These are phyloP conservation scores for Gossypium gossypioides DNA, from an alignment of 441 rosid genomes.

Conservation along the genomic window DNA sequence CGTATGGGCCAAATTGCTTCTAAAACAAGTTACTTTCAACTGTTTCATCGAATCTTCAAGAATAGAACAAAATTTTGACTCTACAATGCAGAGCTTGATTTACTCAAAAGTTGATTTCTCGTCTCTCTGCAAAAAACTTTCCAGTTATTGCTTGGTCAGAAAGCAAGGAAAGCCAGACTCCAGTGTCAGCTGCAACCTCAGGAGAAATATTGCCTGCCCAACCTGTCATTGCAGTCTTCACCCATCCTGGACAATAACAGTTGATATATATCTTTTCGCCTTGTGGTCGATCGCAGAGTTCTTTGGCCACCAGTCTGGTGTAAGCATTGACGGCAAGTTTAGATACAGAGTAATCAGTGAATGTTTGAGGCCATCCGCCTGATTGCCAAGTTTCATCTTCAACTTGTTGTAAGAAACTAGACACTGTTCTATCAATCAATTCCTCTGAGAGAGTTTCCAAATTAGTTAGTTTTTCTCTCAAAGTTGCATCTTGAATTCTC, in stretches of 20 bases:
- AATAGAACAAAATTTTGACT: neutral
- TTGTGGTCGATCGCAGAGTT: slow-evolving; percentile 40
- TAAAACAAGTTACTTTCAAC: neutral
- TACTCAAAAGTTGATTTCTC: slow-evolving; percentile 62
- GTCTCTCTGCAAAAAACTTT: slow-evolving; percentile 88
- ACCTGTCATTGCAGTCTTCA: slow-evolving; percentile 86
- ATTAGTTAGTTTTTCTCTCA: slow-evolving; percentile 52
- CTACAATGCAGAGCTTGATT: neutral
- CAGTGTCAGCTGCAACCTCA: slow-evolving; percentile 83
- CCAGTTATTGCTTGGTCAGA: slow-evolving; percentile 57
- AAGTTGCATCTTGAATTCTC: slow-evolving; percentile 49
- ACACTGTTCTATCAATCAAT: slow-evolving; percentile 44
- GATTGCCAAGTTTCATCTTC: slow-evolving; percentile 59
- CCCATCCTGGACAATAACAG: slow-evolving; percentile 96
- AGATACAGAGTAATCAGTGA: slow-evolving; percentile 77
- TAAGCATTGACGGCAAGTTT: slow-evolving; percentile 77
- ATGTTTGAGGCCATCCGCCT: slow-evolving; percentile 81
- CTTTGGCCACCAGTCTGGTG: slow-evolving; percentile 59
- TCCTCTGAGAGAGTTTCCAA: slow-evolving; percentile 55
- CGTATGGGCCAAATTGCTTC: neutral
- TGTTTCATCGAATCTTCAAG: neutral
- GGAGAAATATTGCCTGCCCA: slow-evolving; percentile 68
- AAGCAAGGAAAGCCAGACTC: slow-evolving; percentile 79
- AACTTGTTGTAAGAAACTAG: slow-evolving; percentile 60
- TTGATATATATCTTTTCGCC: slow-evolving; percentile 64